Conservation (phyloP, 2,329 filamentous ascomycete species). For the Beauveria sp. region DNA sequence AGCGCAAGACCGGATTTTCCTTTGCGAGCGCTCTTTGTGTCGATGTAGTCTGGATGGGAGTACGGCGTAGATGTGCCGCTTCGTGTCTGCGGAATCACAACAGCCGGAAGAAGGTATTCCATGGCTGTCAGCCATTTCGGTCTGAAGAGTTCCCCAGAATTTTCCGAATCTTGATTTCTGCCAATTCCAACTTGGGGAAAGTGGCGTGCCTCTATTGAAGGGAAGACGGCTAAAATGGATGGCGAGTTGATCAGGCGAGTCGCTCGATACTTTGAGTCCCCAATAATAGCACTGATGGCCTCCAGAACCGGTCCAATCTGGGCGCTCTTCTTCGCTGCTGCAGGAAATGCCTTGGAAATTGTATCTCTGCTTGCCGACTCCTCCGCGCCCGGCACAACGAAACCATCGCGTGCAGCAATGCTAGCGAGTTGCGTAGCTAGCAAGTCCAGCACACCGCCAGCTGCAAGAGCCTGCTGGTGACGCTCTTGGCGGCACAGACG, state of each 20-base stretch:
- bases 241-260: conserved; percentile 64
- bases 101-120: conserved; percentile 55
- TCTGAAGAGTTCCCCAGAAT: conserved; percentile 40
- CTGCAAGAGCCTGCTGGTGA: conserved; percentile 65
- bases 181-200: conserved; percentile 37
- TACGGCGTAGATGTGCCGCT: conserved; percentile 19
- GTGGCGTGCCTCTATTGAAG: conserved; percentile 46
- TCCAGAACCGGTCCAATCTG: conserved; percentile 65
- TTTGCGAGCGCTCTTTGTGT: conserved; percentile 23
- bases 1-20: conserved; percentile 22
- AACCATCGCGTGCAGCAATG: conserved; percentile 59
- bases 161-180: conserved; percentile 46
- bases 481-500: conserved; percentile 58
- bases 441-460: conserved; percentile 67
- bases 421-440: conserved; percentile 67
- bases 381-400: conserved; percentile 60
- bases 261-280: conserved; percentile 70
- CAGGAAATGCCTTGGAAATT: conserved; percentile 50
- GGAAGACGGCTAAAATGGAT: conserved; percentile 61
- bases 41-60: conserved; percentile 18
- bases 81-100: conserved; percentile 36
- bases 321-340: conserved; percentile 49
- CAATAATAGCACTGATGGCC: conserved; percentile 68
- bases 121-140: conserved; percentile 47
- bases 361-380: conserved; percentile 45